These are phyloP conservation scores for Aspergillus sparsus DNA, from an alignment of 495 filamentous ascomycete species.

Conservation along the genomic window DNA sequence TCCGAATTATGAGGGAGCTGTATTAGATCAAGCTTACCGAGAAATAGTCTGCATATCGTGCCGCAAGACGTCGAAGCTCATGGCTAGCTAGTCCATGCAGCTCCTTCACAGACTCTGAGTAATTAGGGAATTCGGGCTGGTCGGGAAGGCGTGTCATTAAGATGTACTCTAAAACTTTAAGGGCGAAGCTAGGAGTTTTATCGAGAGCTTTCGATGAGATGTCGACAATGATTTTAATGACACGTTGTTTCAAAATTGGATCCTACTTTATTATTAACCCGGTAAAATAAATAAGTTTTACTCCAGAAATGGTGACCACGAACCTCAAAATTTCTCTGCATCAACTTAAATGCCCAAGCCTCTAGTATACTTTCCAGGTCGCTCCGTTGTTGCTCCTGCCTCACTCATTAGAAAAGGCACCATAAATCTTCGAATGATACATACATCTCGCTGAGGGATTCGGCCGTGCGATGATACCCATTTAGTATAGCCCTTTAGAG, in stretches of 20 bases:
- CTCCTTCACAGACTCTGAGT: slow-evolving; percentile 89
- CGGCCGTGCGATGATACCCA: slow-evolving; percentile 63
- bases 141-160: slow-evolving; percentile 75
- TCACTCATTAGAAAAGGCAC: slow-evolving; percentile 18
- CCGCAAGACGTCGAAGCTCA: slow-evolving; percentile 84
- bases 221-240: slow-evolving; percentile 80
- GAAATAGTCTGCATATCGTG: slow-evolving; percentile 87
- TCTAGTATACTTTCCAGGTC: slow-evolving; percentile 70
- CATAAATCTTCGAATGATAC: slow-evolving; percentile 10
- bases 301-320: slow-evolving; percentile 4
- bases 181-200: slow-evolving; percentile 73
- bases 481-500: slow-evolving; percentile 82
- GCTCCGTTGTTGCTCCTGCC: slow-evolving; percentile 59
- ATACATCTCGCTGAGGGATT: slow-evolving; percentile 58
- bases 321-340: slow-evolving; percentile 76
- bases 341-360: slow-evolving; percentile 73
- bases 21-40: slow-evolving; percentile 48
- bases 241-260: slow-evolving; percentile 78
- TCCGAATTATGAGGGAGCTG: neutral
- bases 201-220: slow-evolving; percentile 83
- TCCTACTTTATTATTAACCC: slow-evolving; percentile 52
- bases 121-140: slow-evolving; percentile 64
- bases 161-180: slow-evolving; percentile 86
- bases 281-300: neutral
- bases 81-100: slow-evolving; percentile 78